Percentiles rank a stretch among this genome's conserved stretches.
Evolutionary conservation across 306 rosid species (phyloP).

Genomic region (Cucumis hystrix): DNA sequence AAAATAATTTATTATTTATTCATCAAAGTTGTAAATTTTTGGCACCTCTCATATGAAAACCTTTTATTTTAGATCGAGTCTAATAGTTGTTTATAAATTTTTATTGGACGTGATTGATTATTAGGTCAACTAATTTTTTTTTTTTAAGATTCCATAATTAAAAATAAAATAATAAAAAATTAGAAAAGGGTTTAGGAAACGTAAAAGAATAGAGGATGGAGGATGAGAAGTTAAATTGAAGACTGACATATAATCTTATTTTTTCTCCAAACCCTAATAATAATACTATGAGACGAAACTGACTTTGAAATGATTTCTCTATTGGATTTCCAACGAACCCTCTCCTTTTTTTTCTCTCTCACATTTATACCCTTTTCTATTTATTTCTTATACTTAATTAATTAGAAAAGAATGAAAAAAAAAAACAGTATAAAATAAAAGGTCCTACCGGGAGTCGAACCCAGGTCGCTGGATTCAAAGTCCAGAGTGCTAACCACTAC

Average conservation of each 20-base stretch:
- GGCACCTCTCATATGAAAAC: no score
- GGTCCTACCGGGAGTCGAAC: background rate
- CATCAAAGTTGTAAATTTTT: no score
- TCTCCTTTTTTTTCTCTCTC: background rate
- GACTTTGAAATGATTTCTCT: conserved; percentile 9
- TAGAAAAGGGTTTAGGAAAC: background rate
- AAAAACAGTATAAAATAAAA: no score
- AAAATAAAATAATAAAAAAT: background rate
- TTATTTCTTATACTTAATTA: no score
- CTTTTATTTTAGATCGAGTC: no score
- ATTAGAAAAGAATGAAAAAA: no score
- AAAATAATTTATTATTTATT: no score
- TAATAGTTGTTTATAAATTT: no score
- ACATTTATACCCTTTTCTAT: no score
- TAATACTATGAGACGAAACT: background rate
- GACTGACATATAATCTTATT: background rate
- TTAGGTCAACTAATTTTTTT: no score
- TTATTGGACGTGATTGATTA: no score
- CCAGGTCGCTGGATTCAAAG: background rate
- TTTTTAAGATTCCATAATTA: no score
- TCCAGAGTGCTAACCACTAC: background rate
- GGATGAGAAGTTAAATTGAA: background rate
- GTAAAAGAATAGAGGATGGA: background rate
- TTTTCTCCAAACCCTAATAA: background rate
- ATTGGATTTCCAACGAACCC: background rate